These are phyloP conservation scores for Xerocomus potaroensis DNA, from an alignment of 768 basidiomycete species.

Conservation along the genomic window DNA sequence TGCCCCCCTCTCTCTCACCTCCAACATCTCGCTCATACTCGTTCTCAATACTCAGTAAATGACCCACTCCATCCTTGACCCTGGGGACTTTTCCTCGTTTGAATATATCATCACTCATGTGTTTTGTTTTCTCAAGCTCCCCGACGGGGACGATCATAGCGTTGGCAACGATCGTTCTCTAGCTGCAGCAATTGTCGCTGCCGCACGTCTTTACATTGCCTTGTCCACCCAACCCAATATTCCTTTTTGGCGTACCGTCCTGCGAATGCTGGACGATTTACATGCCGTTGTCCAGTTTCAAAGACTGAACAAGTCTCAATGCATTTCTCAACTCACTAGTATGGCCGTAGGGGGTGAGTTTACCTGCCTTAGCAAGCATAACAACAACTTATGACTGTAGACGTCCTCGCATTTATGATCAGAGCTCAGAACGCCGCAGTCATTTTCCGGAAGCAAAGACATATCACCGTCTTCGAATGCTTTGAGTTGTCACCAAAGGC, in stretches of 20 bases:
- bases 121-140: slow-evolving; percentile 40
- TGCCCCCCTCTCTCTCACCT: background rate
- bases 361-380: background rate
- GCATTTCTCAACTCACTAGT: slow-evolving; percentile 10
- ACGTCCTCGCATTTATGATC: slow-evolving; percentile 36
- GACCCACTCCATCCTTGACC: slow-evolving; percentile 3
- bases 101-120: slow-evolving; percentile 40
- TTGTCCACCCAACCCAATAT: slow-evolving; percentile 4
- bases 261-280: slow-evolving; percentile 30
- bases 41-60: slow-evolving; percentile 1
- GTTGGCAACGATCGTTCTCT: slow-evolving; percentile 26
- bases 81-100: background rate
- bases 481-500: slow-evolving; percentile 43
- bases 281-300: slow-evolving; percentile 9
- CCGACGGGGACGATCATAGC: slow-evolving; percentile 33
- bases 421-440: slow-evolving; percentile 47
- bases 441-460: slow-evolving; percentile 32
- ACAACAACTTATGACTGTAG: slow-evolving; percentile 22
- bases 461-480: slow-evolving; percentile 36
- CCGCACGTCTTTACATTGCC: slow-evolving; percentile 16
- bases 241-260: slow-evolving; percentile 29
- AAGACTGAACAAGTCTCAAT: slow-evolving; percentile 7
- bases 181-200: slow-evolving; percentile 14
- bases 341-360: slow-evolving; percentile 21
- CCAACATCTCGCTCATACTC: too few species aligned